A percentile compares a stretch with the other conserved stretches of the same genome.
These are phyloP conservation scores for Odontarrhena argentea DNA, from an alignment of 345 rosid species.

Conservation along the genomic window DNA sequence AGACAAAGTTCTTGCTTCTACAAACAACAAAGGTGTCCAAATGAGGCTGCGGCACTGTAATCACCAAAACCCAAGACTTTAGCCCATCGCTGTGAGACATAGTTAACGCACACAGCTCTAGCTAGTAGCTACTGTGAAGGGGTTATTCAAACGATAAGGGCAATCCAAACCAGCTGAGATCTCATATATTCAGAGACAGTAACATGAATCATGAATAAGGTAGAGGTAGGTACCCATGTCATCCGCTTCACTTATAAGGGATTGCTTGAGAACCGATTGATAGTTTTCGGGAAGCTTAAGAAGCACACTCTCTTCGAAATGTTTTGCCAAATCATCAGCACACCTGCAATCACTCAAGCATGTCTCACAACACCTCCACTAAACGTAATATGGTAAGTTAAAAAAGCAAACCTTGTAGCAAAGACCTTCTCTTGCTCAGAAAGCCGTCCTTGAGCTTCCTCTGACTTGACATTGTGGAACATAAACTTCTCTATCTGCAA, in stretches of 20 bases:
- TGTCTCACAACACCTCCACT: neutral
- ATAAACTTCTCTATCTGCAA: conserved; percentile 79
- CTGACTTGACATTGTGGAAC: conserved; percentile 59
- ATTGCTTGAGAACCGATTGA: conserved; percentile 72
- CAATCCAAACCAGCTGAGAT: neutral
- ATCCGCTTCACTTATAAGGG: conserved; percentile 73
- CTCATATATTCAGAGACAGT: neutral
- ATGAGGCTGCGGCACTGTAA: conserved; percentile 64
- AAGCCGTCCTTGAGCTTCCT: conserved; percentile 54
- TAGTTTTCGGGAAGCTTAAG: conserved; percentile 78
- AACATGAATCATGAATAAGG: neutral
- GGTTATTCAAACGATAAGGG: neutral
- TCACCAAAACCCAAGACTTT: neutral
- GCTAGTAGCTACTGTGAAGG: neutral
- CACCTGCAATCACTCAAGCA: conserved; percentile 48
- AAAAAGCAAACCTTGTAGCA: conserved; percentile 56
- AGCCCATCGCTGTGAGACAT: neutral
- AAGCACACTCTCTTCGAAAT: conserved; percentile 68
- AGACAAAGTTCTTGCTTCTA: conserved; percentile 54
- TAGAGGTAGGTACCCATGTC: conserved; percentile 68
- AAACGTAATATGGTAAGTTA: neutral
- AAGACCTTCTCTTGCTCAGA: conserved; percentile 64
- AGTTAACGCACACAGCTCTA: neutral
- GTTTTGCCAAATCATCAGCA: conserved; percentile 57
- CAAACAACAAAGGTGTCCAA: conserved; percentile 73